Conservation (phyloP, 257 asterid genomes). For the Solanum acaule region DNA sequence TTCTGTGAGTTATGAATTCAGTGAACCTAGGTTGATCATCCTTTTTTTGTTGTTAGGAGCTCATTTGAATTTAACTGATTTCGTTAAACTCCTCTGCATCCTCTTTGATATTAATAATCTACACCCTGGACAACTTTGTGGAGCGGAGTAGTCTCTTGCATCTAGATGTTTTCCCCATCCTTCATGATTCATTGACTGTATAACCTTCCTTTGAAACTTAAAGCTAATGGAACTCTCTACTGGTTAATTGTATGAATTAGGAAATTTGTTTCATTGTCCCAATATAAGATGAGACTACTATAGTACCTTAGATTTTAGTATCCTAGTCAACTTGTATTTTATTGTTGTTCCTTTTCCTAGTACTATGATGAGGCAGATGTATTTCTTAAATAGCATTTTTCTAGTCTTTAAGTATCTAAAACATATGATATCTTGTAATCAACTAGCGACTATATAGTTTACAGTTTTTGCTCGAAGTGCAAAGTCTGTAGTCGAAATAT, state of each 20-base stretch:
- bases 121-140: background rate
- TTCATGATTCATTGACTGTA: background rate
- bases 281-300: background rate
- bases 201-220: background rate
- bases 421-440: background rate
- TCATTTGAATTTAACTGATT: background rate
- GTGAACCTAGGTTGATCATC: background rate
- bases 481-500: background rate
- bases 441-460: background rate
- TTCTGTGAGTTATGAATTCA: background rate
- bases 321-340: background rate
- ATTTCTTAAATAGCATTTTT: background rate
- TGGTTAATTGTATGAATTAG: background rate
- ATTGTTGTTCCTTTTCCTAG: background rate
- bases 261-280: background rate
- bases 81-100: background rate
- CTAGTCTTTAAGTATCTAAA: background rate
- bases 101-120: background rate
- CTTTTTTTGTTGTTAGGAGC: background rate
- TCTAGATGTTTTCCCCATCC: background rate
- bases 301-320: background rate
- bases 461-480: background rate
- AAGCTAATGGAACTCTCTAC: background rate
- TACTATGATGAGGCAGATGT: background rate
- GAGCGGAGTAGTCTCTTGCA: background rate